phyloP scores from a whole-genome alignment of 2,329 filamentous ascomycete genomes.

The Bipolaris sorokiniana region DNA sequence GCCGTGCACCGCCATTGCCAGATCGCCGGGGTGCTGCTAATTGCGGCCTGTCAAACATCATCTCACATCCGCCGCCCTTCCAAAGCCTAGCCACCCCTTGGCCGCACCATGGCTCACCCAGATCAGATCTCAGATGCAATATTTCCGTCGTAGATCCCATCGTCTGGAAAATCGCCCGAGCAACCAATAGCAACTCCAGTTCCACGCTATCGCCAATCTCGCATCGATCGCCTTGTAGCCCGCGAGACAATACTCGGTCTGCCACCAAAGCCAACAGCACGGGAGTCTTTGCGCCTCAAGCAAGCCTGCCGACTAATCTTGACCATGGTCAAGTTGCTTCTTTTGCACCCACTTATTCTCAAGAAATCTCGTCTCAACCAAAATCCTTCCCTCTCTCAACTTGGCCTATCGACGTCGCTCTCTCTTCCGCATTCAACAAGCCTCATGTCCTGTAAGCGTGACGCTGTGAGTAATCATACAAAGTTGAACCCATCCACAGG shows the following conservation, averaged over 20 bases:
- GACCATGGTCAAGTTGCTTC: background rate
- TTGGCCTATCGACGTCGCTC: background rate
- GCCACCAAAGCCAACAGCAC: background rate
- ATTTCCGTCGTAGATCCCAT: conserved; percentile 8
- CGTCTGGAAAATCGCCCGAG: background rate
- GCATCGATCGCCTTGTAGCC: background rate
- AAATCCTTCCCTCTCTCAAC: background rate
- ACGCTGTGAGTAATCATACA: conserved; percentile 3
- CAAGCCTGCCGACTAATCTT: background rate
- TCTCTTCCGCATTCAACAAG: background rate
- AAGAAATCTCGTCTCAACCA: background rate
- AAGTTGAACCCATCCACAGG: background rate
- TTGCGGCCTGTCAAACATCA: conserved; percentile 6
- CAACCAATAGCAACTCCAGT: background rate
- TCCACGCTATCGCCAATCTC: background rate
- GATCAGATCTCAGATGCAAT: conserved; percentile 8
- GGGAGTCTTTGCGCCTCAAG: background rate
- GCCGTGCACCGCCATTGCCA: conserved; percentile 10
- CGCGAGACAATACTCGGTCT: background rate
- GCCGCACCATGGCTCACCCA: background rate
- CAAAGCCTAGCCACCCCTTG: background rate
- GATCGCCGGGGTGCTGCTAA: conserved; percentile 13
- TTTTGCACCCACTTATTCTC: background rate
- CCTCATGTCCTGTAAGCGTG: background rate
- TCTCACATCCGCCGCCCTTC: background rate